phyloP scores from a whole-genome alignment of 2,329 filamentous ascomycete species.

The Aspergillus novoparasiticus region DNA sequence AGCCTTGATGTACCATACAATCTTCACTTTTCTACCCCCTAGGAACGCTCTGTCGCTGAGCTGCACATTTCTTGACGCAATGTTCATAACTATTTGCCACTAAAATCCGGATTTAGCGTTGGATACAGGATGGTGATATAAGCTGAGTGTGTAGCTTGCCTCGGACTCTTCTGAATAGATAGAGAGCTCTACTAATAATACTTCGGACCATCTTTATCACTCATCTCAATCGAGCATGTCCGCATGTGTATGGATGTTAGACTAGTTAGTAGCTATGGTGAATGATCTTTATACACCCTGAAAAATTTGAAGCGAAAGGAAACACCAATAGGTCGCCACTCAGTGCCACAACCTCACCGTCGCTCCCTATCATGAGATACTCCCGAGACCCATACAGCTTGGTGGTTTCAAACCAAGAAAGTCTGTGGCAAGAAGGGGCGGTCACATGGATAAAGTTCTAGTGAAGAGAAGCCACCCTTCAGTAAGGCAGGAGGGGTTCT shows the following conservation, averaged over 20 bases:
- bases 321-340: not conserved
- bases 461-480: not conserved
- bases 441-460: constrained; percentile 13
- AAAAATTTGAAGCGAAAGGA: not conserved
- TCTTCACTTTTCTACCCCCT: not conserved
- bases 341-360: not conserved
- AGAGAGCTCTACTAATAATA: not conserved
- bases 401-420: not conserved
- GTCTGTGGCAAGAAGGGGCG: not conserved
- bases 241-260: not conserved
- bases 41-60: not conserved
- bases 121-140: not conserved
- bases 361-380: not conserved
- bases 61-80: not conserved
- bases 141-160: not conserved
- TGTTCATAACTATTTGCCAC: not conserved
- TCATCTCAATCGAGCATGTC: not conserved
- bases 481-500: constrained; percentile 8
- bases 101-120: not conserved
- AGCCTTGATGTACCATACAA: not conserved
- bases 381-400: not conserved
- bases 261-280: not conserved
- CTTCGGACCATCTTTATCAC: not conserved
- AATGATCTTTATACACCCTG: not conserved
- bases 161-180: not conserved